Evolutionary conservation across 2,329 filamentous ascomycete genomes (phyloP).

Genomic region (Botrytis paeoniae): DNA sequence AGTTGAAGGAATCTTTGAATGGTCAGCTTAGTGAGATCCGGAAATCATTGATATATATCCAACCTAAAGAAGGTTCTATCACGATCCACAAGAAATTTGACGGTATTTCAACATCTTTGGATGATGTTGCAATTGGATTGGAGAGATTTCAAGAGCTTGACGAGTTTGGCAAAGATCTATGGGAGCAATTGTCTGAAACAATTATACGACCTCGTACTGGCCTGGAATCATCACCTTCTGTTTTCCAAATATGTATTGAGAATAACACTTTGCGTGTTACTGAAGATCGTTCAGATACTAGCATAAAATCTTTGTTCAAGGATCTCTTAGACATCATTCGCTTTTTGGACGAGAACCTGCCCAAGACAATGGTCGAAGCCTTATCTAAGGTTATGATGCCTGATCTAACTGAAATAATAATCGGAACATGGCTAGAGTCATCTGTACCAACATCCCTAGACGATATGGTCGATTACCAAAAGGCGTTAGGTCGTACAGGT

Average conservation of each 20-base stretch:
- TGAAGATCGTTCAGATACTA: constrained; percentile 44
- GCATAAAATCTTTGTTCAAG: constrained; percentile 50
- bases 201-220: constrained; percentile 60
- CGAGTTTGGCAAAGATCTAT: constrained; percentile 57
- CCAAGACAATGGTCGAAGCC: constrained; percentile 52
- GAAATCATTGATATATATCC: constrained; percentile 63
- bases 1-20: constrained; percentile 64
- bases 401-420: constrained; percentile 63
- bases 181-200: constrained; percentile 59
- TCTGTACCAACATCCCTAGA: constrained; percentile 72
- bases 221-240: constrained; percentile 35
- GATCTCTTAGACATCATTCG: constrained; percentile 52
- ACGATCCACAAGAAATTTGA: constrained; percentile 44
- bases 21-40: constrained; percentile 68
- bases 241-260: constrained; percentile 44
- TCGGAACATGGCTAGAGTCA: constrained; percentile 70
- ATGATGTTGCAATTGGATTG: constrained; percentile 54
- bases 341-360: constrained; percentile 53
- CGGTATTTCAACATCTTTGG: constrained; percentile 47
- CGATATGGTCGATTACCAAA: constrained; percentile 69
- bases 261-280: constrained; percentile 45
- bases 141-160: constrained; percentile 60
- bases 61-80: constrained; percentile 54
- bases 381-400: constrained; percentile 71
- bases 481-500: constrained; percentile 61